A percentile compares a stretch with the other conserved stretches of the same genome.
Evolutionary conservation across 2,329 filamentous ascomycete genomes (phyloP).

Genomic region (Claviceps paspali): DNA sequence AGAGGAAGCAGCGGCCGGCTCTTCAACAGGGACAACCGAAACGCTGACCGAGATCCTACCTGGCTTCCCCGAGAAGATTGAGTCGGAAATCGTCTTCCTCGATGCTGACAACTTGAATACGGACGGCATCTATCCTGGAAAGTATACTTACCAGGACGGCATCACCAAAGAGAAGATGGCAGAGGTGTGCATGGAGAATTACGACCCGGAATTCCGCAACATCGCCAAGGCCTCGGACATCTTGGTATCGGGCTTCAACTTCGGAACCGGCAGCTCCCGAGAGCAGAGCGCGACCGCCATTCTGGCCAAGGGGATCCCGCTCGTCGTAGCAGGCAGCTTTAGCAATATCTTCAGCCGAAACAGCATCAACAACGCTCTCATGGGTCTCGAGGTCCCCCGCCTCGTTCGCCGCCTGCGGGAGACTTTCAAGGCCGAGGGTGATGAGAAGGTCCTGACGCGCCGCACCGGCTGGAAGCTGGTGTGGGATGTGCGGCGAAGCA

Average conservation of each 20-base stretch:
- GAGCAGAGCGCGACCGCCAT: conserved; percentile 82
- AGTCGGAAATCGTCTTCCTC: not conserved
- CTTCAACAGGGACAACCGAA: not conserved
- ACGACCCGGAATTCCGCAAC: conserved; percentile 55
- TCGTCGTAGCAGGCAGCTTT: conserved; percentile 70
- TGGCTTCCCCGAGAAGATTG: conserved; percentile 1
- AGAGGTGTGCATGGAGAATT: conserved; percentile 85
- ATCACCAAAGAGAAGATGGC: conserved; percentile 69
- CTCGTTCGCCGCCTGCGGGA: conserved; percentile 51
- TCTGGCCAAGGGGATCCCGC: conserved; percentile 62
- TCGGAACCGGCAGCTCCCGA: conserved; percentile 55
- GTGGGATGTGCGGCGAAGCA: conserved; percentile 65
- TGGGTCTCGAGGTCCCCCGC: conserved; percentile 54
- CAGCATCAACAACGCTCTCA: conserved; percentile 64
- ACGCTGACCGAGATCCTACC: conserved; percentile 8
- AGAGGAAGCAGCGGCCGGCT: not conserved
- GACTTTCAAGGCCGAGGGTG: conserved; percentile 31
- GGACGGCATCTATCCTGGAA: conserved; percentile 18
- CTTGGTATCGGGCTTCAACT: conserved; percentile 75
- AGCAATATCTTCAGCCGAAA: conserved; percentile 72
- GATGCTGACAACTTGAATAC: conserved; percentile 1
- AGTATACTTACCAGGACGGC: conserved; percentile 84
- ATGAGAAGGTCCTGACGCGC: conserved; percentile 1
- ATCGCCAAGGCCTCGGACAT: conserved; percentile 59
- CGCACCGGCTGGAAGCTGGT: conserved; percentile 64